phyloP scores from a whole-genome alignment of 345 rosid species.

The Heritiera littoralis region DNA sequence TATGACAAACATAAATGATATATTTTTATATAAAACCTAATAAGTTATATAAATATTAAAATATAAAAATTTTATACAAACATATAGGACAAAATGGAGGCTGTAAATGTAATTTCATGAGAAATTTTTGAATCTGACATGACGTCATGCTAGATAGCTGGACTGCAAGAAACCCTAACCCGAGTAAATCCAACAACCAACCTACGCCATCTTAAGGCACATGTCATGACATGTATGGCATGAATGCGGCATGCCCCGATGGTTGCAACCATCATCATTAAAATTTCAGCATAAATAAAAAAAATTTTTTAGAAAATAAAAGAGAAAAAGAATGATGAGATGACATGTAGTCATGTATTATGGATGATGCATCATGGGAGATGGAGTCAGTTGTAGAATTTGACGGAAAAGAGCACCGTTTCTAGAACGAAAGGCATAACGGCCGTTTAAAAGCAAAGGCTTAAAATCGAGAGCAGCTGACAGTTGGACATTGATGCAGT shows the following conservation, averaged over 20 bases:
- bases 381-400: conserved; percentile 21
- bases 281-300: no score
- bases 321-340: not conserved
- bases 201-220: not conserved
- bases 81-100: not conserved
- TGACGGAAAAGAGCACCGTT: conserved; percentile 35
- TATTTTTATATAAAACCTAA: no score
- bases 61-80: not conserved
- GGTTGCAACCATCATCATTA: not conserved
- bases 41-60: no score
- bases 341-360: not conserved
- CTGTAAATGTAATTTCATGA: not conserved
- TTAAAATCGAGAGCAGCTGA: conserved; percentile 17
- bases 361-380: not conserved
- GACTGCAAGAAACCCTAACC: conserved; percentile 13
- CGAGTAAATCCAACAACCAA: not conserved
- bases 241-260: not conserved
- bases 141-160: conserved; percentile 18
- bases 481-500: conserved; percentile 30
- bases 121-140: conserved; percentile 9
- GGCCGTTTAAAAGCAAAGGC: conserved; percentile 32
- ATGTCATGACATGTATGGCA: not conserved
- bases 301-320: not conserved
- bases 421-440: conserved; percentile 20
- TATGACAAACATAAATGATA: no score